Evolutionary conservation across 106 monocot genomes (phyloP).

Genomic region (Vanilla planifolia): DNA sequence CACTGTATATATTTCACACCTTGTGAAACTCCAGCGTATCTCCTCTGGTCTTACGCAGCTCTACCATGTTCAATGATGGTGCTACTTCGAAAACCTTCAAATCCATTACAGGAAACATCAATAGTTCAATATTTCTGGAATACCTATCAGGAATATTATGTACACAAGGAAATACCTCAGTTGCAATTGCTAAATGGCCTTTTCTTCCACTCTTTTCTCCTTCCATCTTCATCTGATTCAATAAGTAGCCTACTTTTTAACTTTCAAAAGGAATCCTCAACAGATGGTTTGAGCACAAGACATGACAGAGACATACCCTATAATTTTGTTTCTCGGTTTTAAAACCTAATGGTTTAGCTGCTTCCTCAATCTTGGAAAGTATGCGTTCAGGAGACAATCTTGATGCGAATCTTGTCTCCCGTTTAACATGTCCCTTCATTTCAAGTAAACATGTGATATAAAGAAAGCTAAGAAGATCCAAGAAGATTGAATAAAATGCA

Average conservation of each 20-base stretch:
- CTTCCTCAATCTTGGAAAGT: conserved; percentile 75
- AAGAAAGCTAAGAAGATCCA: neutral
- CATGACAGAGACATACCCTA: conserved; percentile 38
- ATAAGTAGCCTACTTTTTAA: too few relatives aligned
- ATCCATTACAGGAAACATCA: neutral
- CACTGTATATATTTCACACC: conserved; percentile 11
- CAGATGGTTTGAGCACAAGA: neutral
- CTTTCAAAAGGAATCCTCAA: too few relatives aligned
- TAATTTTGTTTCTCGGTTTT: conserved; percentile 63
- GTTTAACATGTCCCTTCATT: conserved; percentile 53
- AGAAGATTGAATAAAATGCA: neutral
- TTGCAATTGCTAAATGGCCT: conserved; percentile 77
- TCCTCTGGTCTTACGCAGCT: conserved; percentile 63
- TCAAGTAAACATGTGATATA: neutral
- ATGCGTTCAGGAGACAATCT: conserved; percentile 74
- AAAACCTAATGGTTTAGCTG: conserved; percentile 77
- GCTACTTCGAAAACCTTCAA: conserved; percentile 68
- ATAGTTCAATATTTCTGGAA: neutral
- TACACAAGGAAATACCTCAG: conserved; percentile 42
- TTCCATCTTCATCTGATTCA: conserved; percentile 65
- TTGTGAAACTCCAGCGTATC: conserved; percentile 67
- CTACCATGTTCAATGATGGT: conserved; percentile 67
- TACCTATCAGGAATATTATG: too few relatives aligned
- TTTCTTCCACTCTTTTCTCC: conserved; percentile 84
- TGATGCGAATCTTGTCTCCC: conserved; percentile 82